phyloP scores from a whole-genome alignment of 306 rosid genomes.

The Rosa chinensis region DNA sequence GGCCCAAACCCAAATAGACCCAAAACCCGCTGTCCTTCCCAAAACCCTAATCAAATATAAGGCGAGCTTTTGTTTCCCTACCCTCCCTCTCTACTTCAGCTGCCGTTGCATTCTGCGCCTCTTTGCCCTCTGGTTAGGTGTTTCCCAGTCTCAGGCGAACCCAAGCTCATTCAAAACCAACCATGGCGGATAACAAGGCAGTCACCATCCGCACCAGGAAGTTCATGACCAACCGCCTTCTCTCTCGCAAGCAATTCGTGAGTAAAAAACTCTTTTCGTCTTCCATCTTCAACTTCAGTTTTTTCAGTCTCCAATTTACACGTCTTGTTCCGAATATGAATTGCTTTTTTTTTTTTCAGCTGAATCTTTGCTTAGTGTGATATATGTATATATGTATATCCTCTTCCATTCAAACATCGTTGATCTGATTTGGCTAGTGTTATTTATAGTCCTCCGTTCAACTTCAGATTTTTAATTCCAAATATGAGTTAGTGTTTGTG shows the following conservation, averaged over 20 bases:
- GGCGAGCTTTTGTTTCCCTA: not conserved
- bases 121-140: slow-evolving; percentile 10
- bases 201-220: slow-evolving; percentile 86
- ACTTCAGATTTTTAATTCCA: no score
- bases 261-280: slow-evolving; percentile 11
- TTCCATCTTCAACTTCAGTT: not conserved
- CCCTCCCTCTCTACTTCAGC: not conserved
- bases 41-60: slow-evolving; percentile 45
- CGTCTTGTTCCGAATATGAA: not conserved
- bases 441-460: not conserved
- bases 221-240: slow-evolving; percentile 92
- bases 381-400: no score
- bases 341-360: not conserved
- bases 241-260: slow-evolving; percentile 89
- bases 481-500: no score
- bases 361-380: no score
- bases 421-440: not conserved
- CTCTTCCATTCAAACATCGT: not conserved
- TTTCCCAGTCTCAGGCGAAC: not conserved
- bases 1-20: slow-evolving; percentile 22
- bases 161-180: slow-evolving; percentile 14
- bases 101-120: slow-evolving; percentile 11
- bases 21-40: not conserved
- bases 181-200: slow-evolving; percentile 88
- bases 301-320: not conserved